These are phyloP conservation scores for Ustilago hordei DNA, from an alignment of 1,284 basidiomycete genomes.

Conservation along the genomic window DNA sequence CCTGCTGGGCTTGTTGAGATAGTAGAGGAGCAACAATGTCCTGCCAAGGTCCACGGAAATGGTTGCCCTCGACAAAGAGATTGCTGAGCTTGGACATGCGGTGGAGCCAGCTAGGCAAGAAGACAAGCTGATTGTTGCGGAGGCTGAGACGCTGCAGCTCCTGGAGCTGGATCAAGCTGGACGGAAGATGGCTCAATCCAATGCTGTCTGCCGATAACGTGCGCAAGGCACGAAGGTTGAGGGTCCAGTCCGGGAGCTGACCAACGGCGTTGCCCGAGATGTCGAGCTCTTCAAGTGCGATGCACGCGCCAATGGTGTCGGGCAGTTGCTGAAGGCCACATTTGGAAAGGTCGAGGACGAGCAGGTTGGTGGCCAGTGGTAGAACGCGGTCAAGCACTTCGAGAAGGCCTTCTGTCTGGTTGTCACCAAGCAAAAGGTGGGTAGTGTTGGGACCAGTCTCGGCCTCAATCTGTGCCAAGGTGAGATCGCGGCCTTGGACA, in stretches of 20 bases:
- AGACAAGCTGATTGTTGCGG: constrained; percentile 85
- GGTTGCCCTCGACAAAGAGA: constrained; percentile 90
- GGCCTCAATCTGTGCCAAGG: constrained; percentile 41
- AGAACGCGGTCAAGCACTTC: constrained; percentile 47
- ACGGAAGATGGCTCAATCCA: constrained; percentile 78
- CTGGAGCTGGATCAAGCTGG: constrained; percentile 71
- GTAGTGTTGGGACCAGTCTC: constrained; percentile 50
- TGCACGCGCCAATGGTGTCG: constrained; percentile 80
- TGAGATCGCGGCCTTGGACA: constrained; percentile 37
- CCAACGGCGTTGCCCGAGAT: constrained; percentile 87
- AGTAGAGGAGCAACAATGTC: constrained; percentile 75
- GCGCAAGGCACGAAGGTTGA: constrained; percentile 80
- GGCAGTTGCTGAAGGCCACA: constrained; percentile 87
- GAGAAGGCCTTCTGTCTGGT: constrained; percentile 22
- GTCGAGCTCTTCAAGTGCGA: constrained; percentile 90
- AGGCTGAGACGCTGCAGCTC: constrained; percentile 87
- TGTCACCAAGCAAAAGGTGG: constrained; percentile 45
- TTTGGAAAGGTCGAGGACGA: constrained; percentile 71
- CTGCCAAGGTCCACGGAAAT: constrained; percentile 90
- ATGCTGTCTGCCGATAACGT: constrained; percentile 91
- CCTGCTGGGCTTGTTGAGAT: constrained; percentile 13
- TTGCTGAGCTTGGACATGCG: constrained; percentile 84
- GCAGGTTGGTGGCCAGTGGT: constrained; percentile 38
- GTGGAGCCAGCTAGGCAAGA: constrained; percentile 93
- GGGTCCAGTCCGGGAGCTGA: constrained; percentile 74